Conservation (phyloP, 441 rosid genomes). For the Sinapis alba region DNA sequence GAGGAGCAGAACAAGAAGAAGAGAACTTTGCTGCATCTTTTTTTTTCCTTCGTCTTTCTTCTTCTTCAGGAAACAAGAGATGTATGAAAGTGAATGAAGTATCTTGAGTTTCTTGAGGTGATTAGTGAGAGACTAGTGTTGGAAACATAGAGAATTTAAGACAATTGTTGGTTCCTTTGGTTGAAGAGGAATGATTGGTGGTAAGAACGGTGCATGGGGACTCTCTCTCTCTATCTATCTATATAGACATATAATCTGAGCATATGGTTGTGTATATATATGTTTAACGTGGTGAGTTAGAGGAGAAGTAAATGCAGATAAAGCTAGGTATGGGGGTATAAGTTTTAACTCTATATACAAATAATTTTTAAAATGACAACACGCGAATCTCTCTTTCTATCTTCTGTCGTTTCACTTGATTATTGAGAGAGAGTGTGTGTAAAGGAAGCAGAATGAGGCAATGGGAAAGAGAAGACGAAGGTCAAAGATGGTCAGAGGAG, state of each 20-base stretch:
- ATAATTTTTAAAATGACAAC: slow-evolving; percentile 18
- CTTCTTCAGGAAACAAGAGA: slow-evolving; percentile 4
- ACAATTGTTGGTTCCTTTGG: slow-evolving; percentile 14
- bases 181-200: slow-evolving; percentile 25
- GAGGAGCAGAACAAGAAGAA: slow-evolving; percentile 12
- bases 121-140: slow-evolving; percentile 9
- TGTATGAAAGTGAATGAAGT: background rate
- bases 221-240: slow-evolving; percentile 4
- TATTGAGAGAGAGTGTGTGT: background rate
- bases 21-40: slow-evolving; percentile 18
- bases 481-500: slow-evolving; percentile 36
- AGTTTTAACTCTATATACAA: background rate
- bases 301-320: slow-evolving; percentile 35
- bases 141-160: slow-evolving; percentile 27
- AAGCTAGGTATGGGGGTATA: background rate
- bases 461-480: slow-evolving; percentile 26
- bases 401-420: background rate
- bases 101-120: background rate
- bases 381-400: background rate
- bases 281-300: slow-evolving; percentile 9
- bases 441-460: slow-evolving; percentile 15
- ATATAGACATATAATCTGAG: background rate
- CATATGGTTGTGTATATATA: background rate
- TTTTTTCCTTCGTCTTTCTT: background rate
- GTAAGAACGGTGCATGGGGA: slow-evolving; percentile 35